Evolutionary conservation across 306 rosid species (phyloP), one percentile per base, ranked within the genome.

Genomic region (Vigna radiata): DNA sequence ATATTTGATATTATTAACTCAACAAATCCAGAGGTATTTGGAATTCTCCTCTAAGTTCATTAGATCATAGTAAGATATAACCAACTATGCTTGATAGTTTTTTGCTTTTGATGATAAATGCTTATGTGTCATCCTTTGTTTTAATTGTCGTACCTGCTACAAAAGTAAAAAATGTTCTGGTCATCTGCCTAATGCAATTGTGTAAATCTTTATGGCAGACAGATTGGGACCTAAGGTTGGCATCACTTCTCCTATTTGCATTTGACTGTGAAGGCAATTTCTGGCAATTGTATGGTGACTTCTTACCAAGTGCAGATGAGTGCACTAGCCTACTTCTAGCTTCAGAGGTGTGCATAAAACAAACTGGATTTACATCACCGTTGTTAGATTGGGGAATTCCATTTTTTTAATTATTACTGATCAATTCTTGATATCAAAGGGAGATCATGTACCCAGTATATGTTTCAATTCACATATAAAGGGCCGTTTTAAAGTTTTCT

Each of bases 161-260:
- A 46, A 77, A 56, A 16, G 62, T 18, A 4, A 48, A 15, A 44
- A 9, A 19, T 19, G 23, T 37, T 25, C 10, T 70, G 67, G 66
- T 72, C 70, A 68, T 75, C 36, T 74, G 63, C 52, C 43, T 81
- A 75, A 73, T 70, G 71, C 75, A 65, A 72, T 73, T 65, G 85
- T 73, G 44, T 36, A 31, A 85, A 79, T 80, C 75, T 79, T 83
- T 85, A 84, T 92, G 90, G 81, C 98, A 95, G 97, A 90, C 96
- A 89, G 98, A 89, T 83, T 95, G 96, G 97, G 97, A 95, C 86
- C 80, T 95, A 69, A 83, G 97, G 86, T 83, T 95, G 72, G 97
- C 97, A n/a, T 92, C 96, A 56, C 98, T 95, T 77, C 97, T 95
- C 72, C 78, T 95, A 77, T 90, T 54, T 66, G 83, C 97, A 47